These are phyloP conservation scores for Ustilago nuda DNA, from an alignment of 1,284 basidiomycete species.

Conservation along the genomic window DNA sequence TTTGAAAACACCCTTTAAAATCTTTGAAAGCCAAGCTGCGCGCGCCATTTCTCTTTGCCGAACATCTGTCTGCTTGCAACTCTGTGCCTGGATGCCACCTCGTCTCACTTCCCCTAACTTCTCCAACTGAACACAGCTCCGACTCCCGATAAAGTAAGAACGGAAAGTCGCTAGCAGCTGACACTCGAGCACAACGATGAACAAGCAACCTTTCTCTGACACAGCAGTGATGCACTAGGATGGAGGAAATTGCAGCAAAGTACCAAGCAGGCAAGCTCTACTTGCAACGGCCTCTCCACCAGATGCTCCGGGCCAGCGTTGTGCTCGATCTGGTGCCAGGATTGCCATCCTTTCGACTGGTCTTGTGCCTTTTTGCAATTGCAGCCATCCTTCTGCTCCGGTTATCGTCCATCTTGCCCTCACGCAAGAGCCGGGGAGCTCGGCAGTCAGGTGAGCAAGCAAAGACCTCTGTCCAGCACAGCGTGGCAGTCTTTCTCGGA, in stretches of 20 bases:
- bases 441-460: not conserved
- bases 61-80: not conserved
- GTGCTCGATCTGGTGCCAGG: conserved; percentile 44
- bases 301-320: conserved; percentile 37
- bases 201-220: too few species aligned
- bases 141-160: not conserved
- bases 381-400: conserved; percentile 12
- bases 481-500: conserved; percentile 75
- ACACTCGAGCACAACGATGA: not conserved
- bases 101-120: not conserved
- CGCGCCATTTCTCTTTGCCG: not conserved
- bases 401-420: conserved; percentile 31
- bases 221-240: not conserved
- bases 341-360: conserved; percentile 19
- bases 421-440: not conserved
- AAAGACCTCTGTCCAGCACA: not conserved
- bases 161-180: not conserved
- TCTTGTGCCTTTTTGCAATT: not conserved
- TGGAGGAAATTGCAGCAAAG: conserved; percentile 16
- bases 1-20: too few species aligned
- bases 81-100: not conserved
- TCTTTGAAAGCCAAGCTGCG: not conserved
- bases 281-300: conserved; percentile 40
- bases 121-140: not conserved
- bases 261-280: conserved; percentile 24